These are phyloP conservation scores for Penicillium tannophilum DNA, from an alignment of 495 filamentous ascomycete genomes.

Conservation along the genomic window DNA sequence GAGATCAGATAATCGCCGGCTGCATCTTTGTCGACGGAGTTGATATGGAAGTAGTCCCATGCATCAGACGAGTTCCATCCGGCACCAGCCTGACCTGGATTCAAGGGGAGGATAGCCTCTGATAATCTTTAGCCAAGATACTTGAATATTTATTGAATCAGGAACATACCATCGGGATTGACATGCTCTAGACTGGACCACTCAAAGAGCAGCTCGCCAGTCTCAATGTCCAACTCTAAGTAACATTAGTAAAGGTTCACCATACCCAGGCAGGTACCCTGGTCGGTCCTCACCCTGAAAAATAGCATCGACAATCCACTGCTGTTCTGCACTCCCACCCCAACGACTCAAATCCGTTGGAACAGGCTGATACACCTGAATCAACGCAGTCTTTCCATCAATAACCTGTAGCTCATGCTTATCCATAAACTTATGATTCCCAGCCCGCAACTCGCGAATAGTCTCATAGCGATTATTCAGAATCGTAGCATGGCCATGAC, in stretches of 20 bases:
- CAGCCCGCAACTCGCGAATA: conserved; percentile 42
- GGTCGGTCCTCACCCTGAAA: conserved; percentile 30
- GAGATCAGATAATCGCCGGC: conserved; percentile 55
- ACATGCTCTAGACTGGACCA: conserved; percentile 38
- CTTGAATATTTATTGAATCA: conserved; percentile 17
- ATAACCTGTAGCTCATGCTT: conserved; percentile 53
- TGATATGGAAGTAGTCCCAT: conserved; percentile 35
- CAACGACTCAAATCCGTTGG: conserved; percentile 28
- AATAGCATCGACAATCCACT: conserved; percentile 37
- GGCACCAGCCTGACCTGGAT: conserved; percentile 32
- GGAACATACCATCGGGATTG: conserved; percentile 37
- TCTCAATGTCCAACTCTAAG: conserved; percentile 34
- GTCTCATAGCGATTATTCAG: conserved; percentile 52
- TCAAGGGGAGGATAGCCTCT: conserved; percentile 45
- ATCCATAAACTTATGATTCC: conserved; percentile 45
- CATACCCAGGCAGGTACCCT: conserved; percentile 13
- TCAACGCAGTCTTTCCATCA: conserved; percentile 31
- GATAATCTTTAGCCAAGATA: conserved; percentile 25
- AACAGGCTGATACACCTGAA: conserved; percentile 32
- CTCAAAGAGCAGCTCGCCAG: conserved; percentile 37
- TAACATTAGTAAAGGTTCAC: conserved; percentile 21
- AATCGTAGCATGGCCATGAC: conserved; percentile 46
- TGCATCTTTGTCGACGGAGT: conserved; percentile 28
- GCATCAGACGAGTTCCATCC: conserved; percentile 41
- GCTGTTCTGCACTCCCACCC: conserved; percentile 28